Evolutionary conservation across 202 grass and related monocot species (phyloP), one percentile per base, ranked within the genome.

Genomic region (Dendrocalamus latiflorus): DNA sequence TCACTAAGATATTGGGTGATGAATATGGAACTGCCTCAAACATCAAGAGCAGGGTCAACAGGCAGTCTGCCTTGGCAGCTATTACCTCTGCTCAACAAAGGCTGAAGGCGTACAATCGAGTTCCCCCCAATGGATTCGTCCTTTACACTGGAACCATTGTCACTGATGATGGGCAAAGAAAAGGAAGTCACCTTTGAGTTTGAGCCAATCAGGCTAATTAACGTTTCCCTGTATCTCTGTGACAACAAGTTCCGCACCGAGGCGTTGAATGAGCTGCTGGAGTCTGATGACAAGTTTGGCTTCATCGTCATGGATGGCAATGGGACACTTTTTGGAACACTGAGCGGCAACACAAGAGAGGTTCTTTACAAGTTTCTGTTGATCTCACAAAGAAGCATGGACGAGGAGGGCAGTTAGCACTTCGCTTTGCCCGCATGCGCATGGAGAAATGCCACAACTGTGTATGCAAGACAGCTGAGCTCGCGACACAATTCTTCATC

Each of bases 71-170:
- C 18, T 42, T 93, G 67, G 88, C 45, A 9, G 91, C 91, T 17
- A 93, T 90, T 28, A 93, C 91, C 24, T 93, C 88, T 88, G 91
- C 91, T 42, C 91, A 93, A 48, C 91, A 93, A n/a, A n/a, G n/a
- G n/a, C n/a, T 93, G 51, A 90, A 93, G 74, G 84, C 90, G 24
- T 93, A 90, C 67, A 93, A 80, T 61, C 86, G 87, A 68, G 91
- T 90, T 49, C 91, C 91, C 25, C 54, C 81, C 18, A 93, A 93
- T 70, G 87, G 91, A 30, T 79, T 90, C 22, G 84, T 90, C 8
- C 85, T 93, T 24, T 90, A 93, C 28, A 93, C 87, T 9, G 91
- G 91, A 55, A 90, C 87, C 42, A 81, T 93, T 64, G 77, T 93
- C 6, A 93, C 87, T 1, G 87, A 87, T 15, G 87, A 90, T 45